Conservation (phyloP, 1,284 basidiomycete genomes). For the Boletus smithii region DNA sequence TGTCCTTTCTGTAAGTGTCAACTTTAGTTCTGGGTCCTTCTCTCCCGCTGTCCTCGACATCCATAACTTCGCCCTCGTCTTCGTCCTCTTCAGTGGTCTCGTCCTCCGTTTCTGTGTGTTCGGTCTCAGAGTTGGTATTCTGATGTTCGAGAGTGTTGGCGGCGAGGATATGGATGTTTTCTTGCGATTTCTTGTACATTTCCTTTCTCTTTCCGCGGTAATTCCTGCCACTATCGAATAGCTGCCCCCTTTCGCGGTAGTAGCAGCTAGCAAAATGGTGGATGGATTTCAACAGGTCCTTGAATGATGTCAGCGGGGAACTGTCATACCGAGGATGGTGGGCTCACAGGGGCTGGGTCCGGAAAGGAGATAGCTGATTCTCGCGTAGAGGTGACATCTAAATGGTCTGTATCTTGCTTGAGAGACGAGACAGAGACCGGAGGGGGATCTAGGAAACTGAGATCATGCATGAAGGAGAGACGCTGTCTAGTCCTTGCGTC, state of each 20-base stretch:
- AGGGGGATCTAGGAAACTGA: slow-evolving; percentile 35
- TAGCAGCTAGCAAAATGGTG: slow-evolving; percentile 64
- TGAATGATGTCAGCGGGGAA: slow-evolving; percentile 9
- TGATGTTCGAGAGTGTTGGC: slow-evolving; percentile 9
- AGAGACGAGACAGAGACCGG: slow-evolving; percentile 11
- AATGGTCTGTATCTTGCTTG: slow-evolving; percentile 2
- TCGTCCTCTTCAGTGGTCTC: slow-evolving; percentile 26
- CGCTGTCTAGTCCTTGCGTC: slow-evolving; percentile 36
- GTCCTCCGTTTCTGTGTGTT: slow-evolving; percentile 20
- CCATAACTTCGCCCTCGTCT: slow-evolving; percentile 16
- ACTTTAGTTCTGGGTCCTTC: slow-evolving; percentile 6
- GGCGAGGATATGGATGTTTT: slow-evolving; percentile 27
- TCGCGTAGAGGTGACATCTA: neutral
- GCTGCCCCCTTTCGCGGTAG: slow-evolving; percentile 57
- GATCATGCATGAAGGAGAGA: slow-evolving; percentile 39
- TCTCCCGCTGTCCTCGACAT: slow-evolving; percentile 12
- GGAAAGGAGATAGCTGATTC: slow-evolving; percentile 18
- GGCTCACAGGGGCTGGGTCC: slow-evolving; percentile 49
- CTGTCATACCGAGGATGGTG: neutral
- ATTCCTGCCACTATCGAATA: slow-evolving; percentile 49
- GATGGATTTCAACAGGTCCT: slow-evolving; percentile 71
- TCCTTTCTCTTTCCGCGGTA: slow-evolving; percentile 44
- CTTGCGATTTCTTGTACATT: slow-evolving; percentile 6
- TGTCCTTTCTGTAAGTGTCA: slow-evolving; percentile 44
- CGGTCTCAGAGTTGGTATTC: slow-evolving; percentile 17